A percentile compares a stretch with the other conserved stretches of the same genome.
Conservation (phyloP, 345 rosid species). For the Syzygium grande region DNA sequence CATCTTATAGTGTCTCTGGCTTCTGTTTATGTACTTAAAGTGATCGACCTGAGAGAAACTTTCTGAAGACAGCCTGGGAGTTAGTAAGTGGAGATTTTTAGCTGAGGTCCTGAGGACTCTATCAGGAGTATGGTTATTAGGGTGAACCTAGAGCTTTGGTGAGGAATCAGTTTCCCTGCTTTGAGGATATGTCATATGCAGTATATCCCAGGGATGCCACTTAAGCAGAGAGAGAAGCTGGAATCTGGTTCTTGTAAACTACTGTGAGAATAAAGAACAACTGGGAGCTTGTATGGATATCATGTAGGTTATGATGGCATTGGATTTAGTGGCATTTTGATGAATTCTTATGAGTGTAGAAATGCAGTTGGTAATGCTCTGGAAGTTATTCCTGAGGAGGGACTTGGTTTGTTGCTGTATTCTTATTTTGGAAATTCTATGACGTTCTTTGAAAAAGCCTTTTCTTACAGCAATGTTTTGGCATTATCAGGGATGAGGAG, state of each 20-base stretch:
- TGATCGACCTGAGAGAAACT: background rate
- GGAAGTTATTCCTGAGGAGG: background rate
- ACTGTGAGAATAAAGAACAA: background rate
- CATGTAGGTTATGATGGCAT: background rate
- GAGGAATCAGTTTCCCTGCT: background rate
- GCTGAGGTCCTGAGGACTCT: background rate
- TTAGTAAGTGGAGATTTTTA: background rate
- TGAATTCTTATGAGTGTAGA: background rate
- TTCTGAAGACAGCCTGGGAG: background rate
- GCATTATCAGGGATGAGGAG: slow-evolving; percentile 68
- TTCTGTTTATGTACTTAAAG: background rate
- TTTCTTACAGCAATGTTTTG: background rate
- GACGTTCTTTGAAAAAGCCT: background rate
- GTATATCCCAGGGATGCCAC: background rate
- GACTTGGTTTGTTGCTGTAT: background rate
- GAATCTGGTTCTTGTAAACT: background rate
- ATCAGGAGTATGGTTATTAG: background rate
- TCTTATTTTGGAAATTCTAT: background rate
- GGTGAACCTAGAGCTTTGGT: background rate
- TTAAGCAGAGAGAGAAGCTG: background rate
- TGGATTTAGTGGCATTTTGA: background rate
- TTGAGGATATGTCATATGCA: background rate
- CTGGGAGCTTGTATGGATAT: background rate
- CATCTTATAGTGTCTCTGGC: background rate
- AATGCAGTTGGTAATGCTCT: background rate